These are phyloP conservation scores for Chaetomium olivaceum DNA, from an alignment of 2,329 filamentous ascomycete species.

Conservation along the genomic window DNA sequence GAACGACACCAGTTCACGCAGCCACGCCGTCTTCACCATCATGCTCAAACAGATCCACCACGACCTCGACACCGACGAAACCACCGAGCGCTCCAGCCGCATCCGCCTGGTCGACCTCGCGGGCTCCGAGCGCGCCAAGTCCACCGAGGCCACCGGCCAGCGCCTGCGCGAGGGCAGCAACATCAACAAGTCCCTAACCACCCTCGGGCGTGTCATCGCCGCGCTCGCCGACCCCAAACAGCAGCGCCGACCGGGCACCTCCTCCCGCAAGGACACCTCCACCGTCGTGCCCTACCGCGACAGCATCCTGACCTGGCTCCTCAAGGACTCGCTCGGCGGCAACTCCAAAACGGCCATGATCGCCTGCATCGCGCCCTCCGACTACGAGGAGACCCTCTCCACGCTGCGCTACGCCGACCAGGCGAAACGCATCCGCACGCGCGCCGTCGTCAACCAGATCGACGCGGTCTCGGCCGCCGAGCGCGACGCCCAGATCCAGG, in stretches of 20 bases:
- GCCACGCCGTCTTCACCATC: slow-evolving; percentile 96
- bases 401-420: slow-evolving; percentile 97
- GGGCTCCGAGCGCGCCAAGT: slow-evolving; percentile 90
- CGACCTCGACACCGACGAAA: slow-evolving; percentile 95
- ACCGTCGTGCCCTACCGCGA: slow-evolving; percentile 85
- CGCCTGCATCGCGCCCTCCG: slow-evolving; percentile 89
- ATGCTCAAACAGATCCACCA: slow-evolving; percentile 98
- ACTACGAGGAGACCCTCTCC: slow-evolving; percentile 96
- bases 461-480: slow-evolving; percentile 82
- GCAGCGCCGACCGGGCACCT: slow-evolving; percentile 42
- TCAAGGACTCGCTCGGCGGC: slow-evolving; percentile 93
- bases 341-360: slow-evolving; percentile 99
- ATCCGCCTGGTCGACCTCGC: slow-evolving; percentile 95
- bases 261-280: slow-evolving; percentile 10
- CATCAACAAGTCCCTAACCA: slow-evolving; percentile 98
- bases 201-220: slow-evolving; percentile 91
- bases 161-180: slow-evolving; percentile 92
- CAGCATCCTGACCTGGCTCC: slow-evolving; percentile 77
- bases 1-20: slow-evolving; percentile 97
- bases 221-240: slow-evolving; percentile 74
- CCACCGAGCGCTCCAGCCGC: slow-evolving; percentile 88
- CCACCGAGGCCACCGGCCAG: slow-evolving; percentile 90
- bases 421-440: slow-evolving; percentile 93
- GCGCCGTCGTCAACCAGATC: slow-evolving; percentile 85
- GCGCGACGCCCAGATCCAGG: slow-evolving; percentile 87